A percentile compares a stretch with the other conserved stretches of the same genome.
These are phyloP conservation scores for Leccinum griseonigrum DNA, from an alignment of 1,284 basidiomycete genomes.

Conservation along the genomic window DNA sequence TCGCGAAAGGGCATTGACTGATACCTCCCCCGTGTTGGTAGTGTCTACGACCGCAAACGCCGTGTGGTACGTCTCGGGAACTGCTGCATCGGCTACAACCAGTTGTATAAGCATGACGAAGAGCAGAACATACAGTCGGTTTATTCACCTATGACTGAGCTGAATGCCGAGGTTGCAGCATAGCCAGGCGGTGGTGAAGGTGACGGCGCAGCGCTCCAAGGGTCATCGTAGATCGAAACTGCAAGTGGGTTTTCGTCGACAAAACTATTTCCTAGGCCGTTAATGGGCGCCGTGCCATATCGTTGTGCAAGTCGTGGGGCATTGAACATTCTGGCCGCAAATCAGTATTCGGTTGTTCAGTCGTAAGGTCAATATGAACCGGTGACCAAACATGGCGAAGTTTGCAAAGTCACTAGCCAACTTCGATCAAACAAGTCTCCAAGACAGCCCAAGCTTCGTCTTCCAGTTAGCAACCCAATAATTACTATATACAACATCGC, in stretches of 20 bases:
- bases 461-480: slow-evolving; percentile 19
- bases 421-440: not conserved
- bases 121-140: slow-evolving; percentile 1
- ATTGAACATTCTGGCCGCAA: slow-evolving; percentile 62
- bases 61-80: slow-evolving; percentile 75
- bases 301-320: slow-evolving; percentile 68
- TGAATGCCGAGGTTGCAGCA: slow-evolving; percentile 51
- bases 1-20: slow-evolving; percentile 77
- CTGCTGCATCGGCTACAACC: slow-evolving; percentile 63
- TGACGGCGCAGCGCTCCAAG: slow-evolving; percentile 81
- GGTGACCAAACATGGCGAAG: not conserved
- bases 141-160: slow-evolving; percentile 73
- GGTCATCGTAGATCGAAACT: slow-evolving; percentile 78
- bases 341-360: slow-evolving; percentile 11
- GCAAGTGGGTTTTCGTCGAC: slow-evolving; percentile 76
- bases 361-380: slow-evolving; percentile 5
- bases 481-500: slow-evolving; percentile 22
- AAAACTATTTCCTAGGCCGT: slow-evolving; percentile 66
- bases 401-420: not conserved
- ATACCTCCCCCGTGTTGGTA: slow-evolving; percentile 65
- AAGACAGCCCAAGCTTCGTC: slow-evolving; percentile 4
- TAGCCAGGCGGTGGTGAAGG: slow-evolving; percentile 65
- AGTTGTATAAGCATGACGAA: slow-evolving; percentile 12
- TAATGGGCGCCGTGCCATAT: slow-evolving; percentile 54
- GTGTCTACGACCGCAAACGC: slow-evolving; percentile 74